Percentiles rank a stretch among this genome's conserved stretches.
These are phyloP conservation scores for Uncinocarpus reesii DNA, from an alignment of 2,329 filamentous ascomycete species.

Conservation along the genomic window DNA sequence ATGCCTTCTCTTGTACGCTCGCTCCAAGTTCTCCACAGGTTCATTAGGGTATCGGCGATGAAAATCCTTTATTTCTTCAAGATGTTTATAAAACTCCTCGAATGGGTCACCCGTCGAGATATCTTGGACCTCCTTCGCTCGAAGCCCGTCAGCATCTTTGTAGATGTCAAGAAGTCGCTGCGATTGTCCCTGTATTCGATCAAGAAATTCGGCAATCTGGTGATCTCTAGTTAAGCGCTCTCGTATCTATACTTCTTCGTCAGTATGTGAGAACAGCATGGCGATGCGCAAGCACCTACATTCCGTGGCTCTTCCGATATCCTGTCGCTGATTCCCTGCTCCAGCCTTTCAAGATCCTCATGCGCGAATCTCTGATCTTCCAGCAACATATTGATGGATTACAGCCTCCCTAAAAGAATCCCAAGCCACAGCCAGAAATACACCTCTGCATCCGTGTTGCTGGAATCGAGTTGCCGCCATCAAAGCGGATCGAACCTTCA, in stretches of 20 bases:
- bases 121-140: constrained; percentile 68
- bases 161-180: constrained; percentile 72
- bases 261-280: not conserved
- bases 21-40: constrained; percentile 87
- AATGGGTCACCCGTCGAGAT: constrained; percentile 79
- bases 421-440: too few species aligned
- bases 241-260: constrained; percentile 52
- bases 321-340: constrained; percentile 85
- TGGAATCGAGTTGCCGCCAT: too few species aligned
- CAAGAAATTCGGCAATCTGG: constrained; percentile 75
- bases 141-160: constrained; percentile 61
- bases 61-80: constrained; percentile 71
- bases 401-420: not conserved
- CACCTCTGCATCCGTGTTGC: too few species aligned
- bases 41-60: constrained; percentile 89
- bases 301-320: constrained; percentile 80
- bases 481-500: too few species aligned
- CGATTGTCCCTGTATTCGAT: constrained; percentile 80
- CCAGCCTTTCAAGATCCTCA: constrained; percentile 91
- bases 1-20: constrained; percentile 67
- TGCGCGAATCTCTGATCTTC: constrained; percentile 92
- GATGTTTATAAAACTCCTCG: constrained; percentile 80
- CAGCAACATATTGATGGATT: constrained; percentile 55
- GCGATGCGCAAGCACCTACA: constrained; percentile 43
- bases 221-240: constrained; percentile 85